Conservation (phyloP, 202 grass and related monocot genomes). For the Miscanthus sacchariflorus region DNA sequence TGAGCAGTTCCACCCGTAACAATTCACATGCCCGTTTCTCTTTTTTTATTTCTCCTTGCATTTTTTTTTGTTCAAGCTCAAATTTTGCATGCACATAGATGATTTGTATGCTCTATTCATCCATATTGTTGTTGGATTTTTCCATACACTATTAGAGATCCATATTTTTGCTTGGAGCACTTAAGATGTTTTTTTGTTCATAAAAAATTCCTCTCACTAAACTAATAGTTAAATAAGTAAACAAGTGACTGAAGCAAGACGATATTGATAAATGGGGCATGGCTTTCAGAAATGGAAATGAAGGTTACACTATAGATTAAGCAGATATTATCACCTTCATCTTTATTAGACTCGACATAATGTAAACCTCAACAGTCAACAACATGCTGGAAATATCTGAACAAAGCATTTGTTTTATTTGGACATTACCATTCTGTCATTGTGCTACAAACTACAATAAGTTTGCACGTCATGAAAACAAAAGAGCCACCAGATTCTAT, state of each 20-base stretch:
- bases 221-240: slow-evolving; percentile 12
- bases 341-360: not conserved
- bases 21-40: not conserved
- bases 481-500: slow-evolving; percentile 24
- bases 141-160: not conserved
- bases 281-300: slow-evolving; percentile 24
- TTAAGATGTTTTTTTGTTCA: not conserved
- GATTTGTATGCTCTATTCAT: not conserved
- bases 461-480: slow-evolving; percentile 1
- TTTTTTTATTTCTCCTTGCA: not conserved
- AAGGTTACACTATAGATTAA: not conserved
- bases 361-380: not conserved
- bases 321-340: not conserved
- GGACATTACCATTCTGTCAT: slow-evolving; percentile 10
- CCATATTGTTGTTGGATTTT: not conserved
- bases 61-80: not conserved
- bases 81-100: not conserved
- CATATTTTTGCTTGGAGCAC: not conserved
- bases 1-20: not conserved
- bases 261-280: slow-evolving; percentile 6
- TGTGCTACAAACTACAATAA: slow-evolving; percentile 33
- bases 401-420: not conserved
- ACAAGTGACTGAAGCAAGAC: not conserved
- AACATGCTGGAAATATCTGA: slow-evolving; percentile 27
- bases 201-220: slow-evolving; percentile 14